Percentiles rank a stretch among this genome's conserved stretches.
These are phyloP conservation scores for Paramecium pentaurelia DNA, from an alignment of 73 alveolate species.

Conservation along the genomic window DNA sequence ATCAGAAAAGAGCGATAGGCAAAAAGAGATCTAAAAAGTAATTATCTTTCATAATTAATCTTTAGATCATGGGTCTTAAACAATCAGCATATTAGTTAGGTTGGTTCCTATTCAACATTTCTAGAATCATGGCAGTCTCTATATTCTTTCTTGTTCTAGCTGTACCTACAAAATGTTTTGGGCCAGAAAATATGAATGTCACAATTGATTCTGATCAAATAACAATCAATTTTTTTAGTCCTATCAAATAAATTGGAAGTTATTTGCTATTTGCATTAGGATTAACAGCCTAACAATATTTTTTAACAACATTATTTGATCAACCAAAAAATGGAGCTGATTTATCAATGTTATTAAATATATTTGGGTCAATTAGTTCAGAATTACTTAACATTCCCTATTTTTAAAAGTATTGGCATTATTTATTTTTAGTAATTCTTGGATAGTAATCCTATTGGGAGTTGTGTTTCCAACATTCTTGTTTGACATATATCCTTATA, in stretches of 20 bases:
- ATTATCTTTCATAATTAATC: background rate
- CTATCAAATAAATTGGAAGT: background rate
- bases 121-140: background rate
- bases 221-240: background rate
- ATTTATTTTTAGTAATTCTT: background rate
- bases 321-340: slow-evolving; percentile 34
- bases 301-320: slow-evolving; percentile 9
- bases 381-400: background rate
- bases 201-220: background rate
- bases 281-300: background rate
- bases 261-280: background rate
- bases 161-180: background rate
- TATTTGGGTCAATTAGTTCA: background rate
- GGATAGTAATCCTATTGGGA: background rate
- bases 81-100: slow-evolving; percentile 26
- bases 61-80: slow-evolving; percentile 28
- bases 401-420: background rate
- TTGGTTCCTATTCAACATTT: background rate
- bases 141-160: background rate
- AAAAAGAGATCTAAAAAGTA: slow-evolving; percentile 26
- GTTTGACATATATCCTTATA: background rate
- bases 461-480: background rate
- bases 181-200: background rate
- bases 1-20: slow-evolving; percentile 21
- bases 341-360: background rate